Base-by-base conservation (phyloP, 2,329 filamentous ascomycete species). In the Septoria linicola region DNA sequence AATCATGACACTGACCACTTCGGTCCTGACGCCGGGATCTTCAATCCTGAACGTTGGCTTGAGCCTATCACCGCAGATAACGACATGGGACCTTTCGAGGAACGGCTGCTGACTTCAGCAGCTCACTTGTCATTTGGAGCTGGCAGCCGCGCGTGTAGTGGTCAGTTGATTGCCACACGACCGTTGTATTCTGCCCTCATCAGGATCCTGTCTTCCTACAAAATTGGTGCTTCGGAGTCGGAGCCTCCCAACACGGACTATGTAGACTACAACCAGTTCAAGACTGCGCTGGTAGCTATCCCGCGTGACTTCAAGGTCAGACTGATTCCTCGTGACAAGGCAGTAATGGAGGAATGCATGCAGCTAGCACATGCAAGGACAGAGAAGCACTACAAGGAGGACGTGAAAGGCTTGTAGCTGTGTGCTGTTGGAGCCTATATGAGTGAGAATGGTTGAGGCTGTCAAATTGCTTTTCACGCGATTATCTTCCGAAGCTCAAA, bases 181-280 rank as follows among this genome's bases (percentile, higher is more conserved):
- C 68, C 80, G 2, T 63, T 80, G 2, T 79, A 80, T 53, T 64
- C 74, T 0, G 76, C 77, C 3, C 65, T 81, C 0, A 65, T 80
- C 5, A 72, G 78, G 3, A 64, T 80, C 1, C 55, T 80, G n/a
- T 69, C 71, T 2, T 70, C 71, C 7, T 80, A 77, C 64, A 72
- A 70, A 55, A 75, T 80, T 47, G 72, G 79, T 25, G 71, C 79
- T 19, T 73, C 71, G 58, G 69, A 75, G 43, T 60, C 63, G 0
- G 67, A 75, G 36, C 80, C 80, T 0, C 80, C 80, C 0, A 83
- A 81, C 56, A 82, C 80, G 0, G 79, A 83, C 60, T 83, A 83
- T 54, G 76, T 83, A 3, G 80, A 83, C 4, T 83, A 83, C 59
- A 83, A 83, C 57, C 73, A 78, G 59, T 76, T 81, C 59, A 82